Base-by-base conservation (phyloP, 257 asterid species). In the Rubia yunnanensis region DNA sequence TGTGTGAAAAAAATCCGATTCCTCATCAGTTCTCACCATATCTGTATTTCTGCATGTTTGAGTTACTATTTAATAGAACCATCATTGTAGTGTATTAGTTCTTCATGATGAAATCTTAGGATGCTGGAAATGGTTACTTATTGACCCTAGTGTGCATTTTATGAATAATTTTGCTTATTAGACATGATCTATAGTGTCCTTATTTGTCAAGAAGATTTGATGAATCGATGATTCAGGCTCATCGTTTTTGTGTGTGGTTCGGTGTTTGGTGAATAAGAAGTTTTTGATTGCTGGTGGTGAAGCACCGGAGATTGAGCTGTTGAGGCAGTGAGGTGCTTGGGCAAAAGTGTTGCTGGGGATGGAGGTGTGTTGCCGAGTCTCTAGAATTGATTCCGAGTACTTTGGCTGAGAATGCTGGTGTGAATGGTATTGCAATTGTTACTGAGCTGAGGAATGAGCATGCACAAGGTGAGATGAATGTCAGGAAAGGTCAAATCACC, bases 211-310 rank as follows among this genome's bases (percentile, higher is more conserved):
- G 54, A 38, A 3, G 22, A 24, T 26, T 5, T 9, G 17, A n/a
- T 39, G 1, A 36, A 57, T 7, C 17, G n/a, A n/a, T n/a, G 7
- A 4, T 27, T 26, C 17, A 26, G 60, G 60, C 17, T 22, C 18
- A 9, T 54, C 31, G n/a, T n/a, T n/a, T 0, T 73, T 94, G 73
- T 94, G 99, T 66, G 99, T 94, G 64, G 94, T 94, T 34, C 83
- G 99, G 85, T 94, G 99, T 74, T 72, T 94, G 89, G 99, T 94
- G 73, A 86, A 83, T 80, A 94, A 94, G 84, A 88, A 80, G 78
- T 94, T 85, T 76, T 83, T 94, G 84, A 90, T 94, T 82, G 99
- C 97, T 22, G 99, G 99, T 32, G 99, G 99, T 72, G 99, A 97
- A 64, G 99, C 99, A 1, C 99, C 99, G 18, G 99, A 94, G 81